Percentiles rank a stretch among this genome's conserved stretches.
Conservation (phyloP, 177 flowering plant genomes). For the Tripterygium wilfordii region DNA sequence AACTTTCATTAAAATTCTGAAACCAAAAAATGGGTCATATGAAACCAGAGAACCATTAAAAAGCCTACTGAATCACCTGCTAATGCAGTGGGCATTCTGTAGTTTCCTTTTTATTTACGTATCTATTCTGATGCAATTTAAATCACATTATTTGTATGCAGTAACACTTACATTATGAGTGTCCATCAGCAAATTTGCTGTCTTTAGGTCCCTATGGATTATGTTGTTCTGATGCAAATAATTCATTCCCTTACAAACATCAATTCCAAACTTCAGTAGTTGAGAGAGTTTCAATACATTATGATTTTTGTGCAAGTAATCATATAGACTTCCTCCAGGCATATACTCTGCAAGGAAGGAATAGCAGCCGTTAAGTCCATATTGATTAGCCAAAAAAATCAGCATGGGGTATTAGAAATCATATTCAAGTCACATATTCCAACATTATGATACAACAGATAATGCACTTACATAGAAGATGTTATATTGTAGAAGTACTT, state of each 20-base stretch:
- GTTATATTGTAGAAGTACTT: too few species aligned
- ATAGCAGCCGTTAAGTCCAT: background rate
- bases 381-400: background rate
- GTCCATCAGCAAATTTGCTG: conserved; percentile 95
- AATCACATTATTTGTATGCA: background rate
- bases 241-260: conserved; percentile 93
- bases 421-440: too few species aligned
- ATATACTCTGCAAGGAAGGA: conserved; percentile 68
- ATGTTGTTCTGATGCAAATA: conserved; percentile 78
- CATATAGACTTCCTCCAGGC: conserved; percentile 94
- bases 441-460: too few species aligned
- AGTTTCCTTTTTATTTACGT: background rate
- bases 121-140: background rate
- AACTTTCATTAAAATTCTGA: too few species aligned
- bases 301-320: conserved; percentile 72
- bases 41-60: too few species aligned
- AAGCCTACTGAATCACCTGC: too few species aligned
- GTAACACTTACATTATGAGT: conserved; percentile 51
- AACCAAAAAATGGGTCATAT: too few species aligned
- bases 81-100: background rate
- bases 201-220: conserved; percentile 93
- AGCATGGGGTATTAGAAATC: background rate
- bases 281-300: conserved; percentile 48
- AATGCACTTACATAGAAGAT: too few species aligned
- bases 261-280: conserved; percentile 76